Percentiles rank a stretch among this genome's conserved stretches.
phyloP scores from a whole-genome alignment of 176 grass and related monocot species.

The Oryza meyeriana region DNA sequence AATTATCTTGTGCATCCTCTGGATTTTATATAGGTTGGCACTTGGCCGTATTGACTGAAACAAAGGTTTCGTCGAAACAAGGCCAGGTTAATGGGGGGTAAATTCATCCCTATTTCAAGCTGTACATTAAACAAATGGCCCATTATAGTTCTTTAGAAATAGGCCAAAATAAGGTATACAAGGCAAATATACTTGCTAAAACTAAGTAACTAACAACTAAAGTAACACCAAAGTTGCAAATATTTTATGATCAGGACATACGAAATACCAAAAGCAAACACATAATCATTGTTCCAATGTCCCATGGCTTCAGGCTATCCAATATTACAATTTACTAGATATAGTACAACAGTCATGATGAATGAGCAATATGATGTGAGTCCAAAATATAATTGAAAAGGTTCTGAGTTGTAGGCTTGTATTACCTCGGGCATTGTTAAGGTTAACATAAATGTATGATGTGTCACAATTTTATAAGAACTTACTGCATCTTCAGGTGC shows the following conservation, averaged over 20 bases:
- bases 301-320: neutral
- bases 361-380: neutral
- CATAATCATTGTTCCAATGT: conserved; percentile 2
- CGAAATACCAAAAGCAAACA: conserved; percentile 11
- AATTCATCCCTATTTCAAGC: neutral
- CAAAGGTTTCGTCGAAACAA: neutral
- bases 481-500: conserved; percentile 78
- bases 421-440: neutral
- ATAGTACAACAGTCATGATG: neutral
- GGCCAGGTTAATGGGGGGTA: neutral
- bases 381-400: conserved; percentile 4
- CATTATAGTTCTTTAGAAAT: neutral
- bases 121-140: neutral
- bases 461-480: conserved; percentile 19
- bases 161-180: neutral
- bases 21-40: neutral
- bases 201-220: neutral
- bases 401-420: conserved; percentile 3
- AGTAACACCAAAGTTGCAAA: neutral
- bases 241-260: conserved; percentile 8
- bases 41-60: neutral
- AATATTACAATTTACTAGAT: neutral
- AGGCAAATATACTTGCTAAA: neutral
- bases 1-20: neutral
- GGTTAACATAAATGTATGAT: neutral